These are phyloP conservation scores for Barbarea vulgaris DNA, from an alignment of 345 rosid genomes.

Conservation along the genomic window DNA sequence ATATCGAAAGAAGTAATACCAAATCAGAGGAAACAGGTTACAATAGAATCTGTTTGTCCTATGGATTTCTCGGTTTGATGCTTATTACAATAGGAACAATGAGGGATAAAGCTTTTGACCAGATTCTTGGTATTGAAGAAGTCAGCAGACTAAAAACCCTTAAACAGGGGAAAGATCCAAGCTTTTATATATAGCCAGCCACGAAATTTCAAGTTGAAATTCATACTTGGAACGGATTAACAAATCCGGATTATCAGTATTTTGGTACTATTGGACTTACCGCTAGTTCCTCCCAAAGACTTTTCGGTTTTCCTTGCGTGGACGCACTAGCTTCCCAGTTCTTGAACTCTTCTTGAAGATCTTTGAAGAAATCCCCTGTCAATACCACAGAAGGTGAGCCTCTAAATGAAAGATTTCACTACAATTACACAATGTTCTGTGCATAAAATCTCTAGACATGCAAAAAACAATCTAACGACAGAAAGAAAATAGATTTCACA, in stretches of 20 bases:
- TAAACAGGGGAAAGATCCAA: background rate
- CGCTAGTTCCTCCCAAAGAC: conserved; percentile 95
- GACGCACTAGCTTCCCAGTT: conserved; percentile 84
- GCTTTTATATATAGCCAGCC: conserved; percentile 5
- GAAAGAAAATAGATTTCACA: conserved; percentile 15
- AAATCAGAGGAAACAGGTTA: conserved; percentile 3
- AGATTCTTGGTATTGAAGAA: background rate
- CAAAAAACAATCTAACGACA: conserved; percentile 19
- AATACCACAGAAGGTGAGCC: conserved; percentile 36
- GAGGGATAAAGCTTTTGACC: background rate
- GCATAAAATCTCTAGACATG: conserved; percentile 8
- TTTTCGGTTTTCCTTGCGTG: conserved; percentile 80
- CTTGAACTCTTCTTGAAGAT: conserved; percentile 86
- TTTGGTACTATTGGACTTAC: conserved; percentile 45
- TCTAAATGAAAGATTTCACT: conserved; percentile 1
- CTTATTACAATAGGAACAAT: background rate
- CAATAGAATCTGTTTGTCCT: background rate
- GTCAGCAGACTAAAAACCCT: background rate
- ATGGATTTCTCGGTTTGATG: background rate
- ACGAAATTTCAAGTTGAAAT: background rate
- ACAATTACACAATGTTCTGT: background rate
- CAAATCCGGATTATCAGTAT: background rate
- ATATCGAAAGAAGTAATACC: conserved; percentile 1
- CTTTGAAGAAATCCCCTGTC: conserved; percentile 87
- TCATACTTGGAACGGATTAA: background rate